phyloP scores from a whole-genome alignment of 768 basidiomycete species.

The Leccinum pellstonianum region DNA sequence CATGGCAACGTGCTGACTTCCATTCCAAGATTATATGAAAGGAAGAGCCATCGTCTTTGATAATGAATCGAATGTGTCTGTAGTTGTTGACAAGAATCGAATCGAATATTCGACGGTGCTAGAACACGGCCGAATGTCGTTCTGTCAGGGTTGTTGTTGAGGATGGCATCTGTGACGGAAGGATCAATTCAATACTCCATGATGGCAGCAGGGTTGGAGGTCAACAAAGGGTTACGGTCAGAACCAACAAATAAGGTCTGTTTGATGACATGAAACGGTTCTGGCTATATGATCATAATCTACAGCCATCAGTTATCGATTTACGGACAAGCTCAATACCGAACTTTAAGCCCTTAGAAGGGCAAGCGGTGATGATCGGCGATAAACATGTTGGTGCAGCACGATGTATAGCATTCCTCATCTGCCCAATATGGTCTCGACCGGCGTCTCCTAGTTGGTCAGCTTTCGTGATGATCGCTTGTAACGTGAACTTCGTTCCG shows the following conservation, averaged over 20 bases:
- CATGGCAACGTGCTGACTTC: not conserved
- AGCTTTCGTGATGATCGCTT: conserved; percentile 71
- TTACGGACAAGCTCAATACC: conserved; percentile 57
- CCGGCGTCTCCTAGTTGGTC: conserved; percentile 47
- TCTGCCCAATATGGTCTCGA: conserved; percentile 36
- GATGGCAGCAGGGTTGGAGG: not conserved
- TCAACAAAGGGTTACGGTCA: not conserved
- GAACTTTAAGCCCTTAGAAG: conserved; percentile 46
- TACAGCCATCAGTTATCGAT: conserved; percentile 63
- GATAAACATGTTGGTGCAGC: conserved; percentile 60
- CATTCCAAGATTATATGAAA: not conserved
- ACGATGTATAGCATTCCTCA: conserved; percentile 53
- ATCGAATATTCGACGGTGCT: not conserved
- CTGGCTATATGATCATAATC: conserved; percentile 24
- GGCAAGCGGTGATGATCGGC: conserved; percentile 57
- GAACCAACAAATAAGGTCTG: not conserved
- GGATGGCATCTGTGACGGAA: not conserved
- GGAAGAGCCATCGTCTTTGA: not conserved
- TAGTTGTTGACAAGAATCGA: not conserved
- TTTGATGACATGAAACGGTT: not conserved
- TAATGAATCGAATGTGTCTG: not conserved
- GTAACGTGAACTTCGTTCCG: conserved; percentile 54
- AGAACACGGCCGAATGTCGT: not conserved
- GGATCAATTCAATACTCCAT: not conserved
- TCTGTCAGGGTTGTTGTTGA: conserved; percentile 7